Evolutionary conservation across 352 stramenopile genomes (phyloP).

Genomic region (Phytophthora litchii): DNA sequence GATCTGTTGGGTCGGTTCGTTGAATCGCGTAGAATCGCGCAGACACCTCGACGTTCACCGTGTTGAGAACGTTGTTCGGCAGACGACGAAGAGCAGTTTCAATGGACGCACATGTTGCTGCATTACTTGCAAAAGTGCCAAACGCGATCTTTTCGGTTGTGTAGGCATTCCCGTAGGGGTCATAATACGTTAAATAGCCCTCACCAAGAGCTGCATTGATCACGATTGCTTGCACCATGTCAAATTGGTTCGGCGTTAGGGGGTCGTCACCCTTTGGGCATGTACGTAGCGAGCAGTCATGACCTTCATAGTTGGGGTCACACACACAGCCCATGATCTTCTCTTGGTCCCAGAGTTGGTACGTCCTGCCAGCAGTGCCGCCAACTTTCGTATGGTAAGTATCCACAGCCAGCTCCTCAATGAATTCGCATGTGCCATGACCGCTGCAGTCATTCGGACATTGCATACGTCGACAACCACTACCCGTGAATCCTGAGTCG

Average conservation of each 20-base stretch:
- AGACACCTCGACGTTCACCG: constrained; percentile 25
- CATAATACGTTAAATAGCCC: constrained; percentile 68
- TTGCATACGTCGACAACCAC: constrained; percentile 64
- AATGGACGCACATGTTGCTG: constrained; percentile 40
- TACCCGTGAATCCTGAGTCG: constrained; percentile 78
- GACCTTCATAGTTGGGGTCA: constrained; percentile 58
- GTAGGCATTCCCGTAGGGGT: constrained; percentile 76
- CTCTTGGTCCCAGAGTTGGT: constrained; percentile 80
- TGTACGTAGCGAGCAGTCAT: constrained; percentile 60
- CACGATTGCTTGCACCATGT: constrained; percentile 59
- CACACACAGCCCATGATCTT: constrained; percentile 86
- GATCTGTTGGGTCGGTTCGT: constrained; percentile 19
- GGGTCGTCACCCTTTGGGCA: constrained; percentile 74
- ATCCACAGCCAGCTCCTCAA: constrained; percentile 61
- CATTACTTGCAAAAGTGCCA: neutral
- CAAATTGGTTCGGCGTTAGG: constrained; percentile 49
- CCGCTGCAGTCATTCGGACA: constrained; percentile 61
- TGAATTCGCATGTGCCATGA: constrained; percentile 72
- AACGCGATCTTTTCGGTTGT: constrained; percentile 54
- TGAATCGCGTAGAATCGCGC: constrained; percentile 27
- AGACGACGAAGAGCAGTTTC: constrained; percentile 47
- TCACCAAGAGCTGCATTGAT: neutral
- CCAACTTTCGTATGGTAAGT: constrained; percentile 51
- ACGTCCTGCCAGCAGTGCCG: constrained; percentile 34
- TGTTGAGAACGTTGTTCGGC: constrained; percentile 77